A percentile compares a stretch with the other conserved stretches of the same genome.
Conservation (phyloP, 345 rosid genomes). For the Barbarea vulgaris region DNA sequence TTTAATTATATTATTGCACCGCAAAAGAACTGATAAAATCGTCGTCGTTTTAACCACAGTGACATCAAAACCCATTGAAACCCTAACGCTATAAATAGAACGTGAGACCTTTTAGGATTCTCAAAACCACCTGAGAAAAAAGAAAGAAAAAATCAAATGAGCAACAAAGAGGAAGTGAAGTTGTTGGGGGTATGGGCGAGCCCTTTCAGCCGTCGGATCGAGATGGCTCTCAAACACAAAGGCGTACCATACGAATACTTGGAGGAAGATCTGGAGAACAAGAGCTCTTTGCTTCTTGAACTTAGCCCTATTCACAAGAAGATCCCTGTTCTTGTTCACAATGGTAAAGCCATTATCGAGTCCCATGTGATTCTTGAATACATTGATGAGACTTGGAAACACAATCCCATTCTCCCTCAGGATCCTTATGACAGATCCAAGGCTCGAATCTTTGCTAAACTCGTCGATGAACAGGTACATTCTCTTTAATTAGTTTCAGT, state of each 20-base stretch:
- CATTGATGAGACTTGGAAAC: conserved; percentile 53
- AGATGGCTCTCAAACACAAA: conserved; percentile 51
- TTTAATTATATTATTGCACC: too few relatives aligned
- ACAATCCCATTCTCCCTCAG: conserved; percentile 45
- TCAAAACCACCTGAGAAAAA: neutral
- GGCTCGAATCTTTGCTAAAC: conserved; percentile 49
- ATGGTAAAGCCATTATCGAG: conserved; percentile 46
- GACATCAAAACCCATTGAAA: neutral
- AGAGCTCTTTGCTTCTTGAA: conserved; percentile 45
- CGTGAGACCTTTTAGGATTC: neutral
- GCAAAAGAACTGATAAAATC: neutral
- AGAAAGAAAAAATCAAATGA: conserved; percentile 19
- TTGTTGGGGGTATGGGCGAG: conserved; percentile 47
- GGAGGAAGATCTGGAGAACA: conserved; percentile 42
- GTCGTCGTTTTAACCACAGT: conserved; percentile 1
- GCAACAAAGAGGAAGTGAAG: conserved; percentile 43
- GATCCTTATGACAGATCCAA: conserved; percentile 49
- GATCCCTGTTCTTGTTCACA: conserved; percentile 54
- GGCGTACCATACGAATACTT: conserved; percentile 47
- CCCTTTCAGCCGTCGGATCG: conserved; percentile 44
- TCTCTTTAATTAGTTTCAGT: neutral
- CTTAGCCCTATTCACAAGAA: conserved; percentile 51
- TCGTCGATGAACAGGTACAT: conserved; percentile 43
- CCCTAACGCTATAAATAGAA: conserved; percentile 30
- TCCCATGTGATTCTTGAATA: conserved; percentile 51